Percentiles rank a stretch among this genome's conserved stretches.
These are phyloP conservation scores for Neltuma alba DNA, from an alignment of 306 rosid genomes.

Conservation along the genomic window DNA sequence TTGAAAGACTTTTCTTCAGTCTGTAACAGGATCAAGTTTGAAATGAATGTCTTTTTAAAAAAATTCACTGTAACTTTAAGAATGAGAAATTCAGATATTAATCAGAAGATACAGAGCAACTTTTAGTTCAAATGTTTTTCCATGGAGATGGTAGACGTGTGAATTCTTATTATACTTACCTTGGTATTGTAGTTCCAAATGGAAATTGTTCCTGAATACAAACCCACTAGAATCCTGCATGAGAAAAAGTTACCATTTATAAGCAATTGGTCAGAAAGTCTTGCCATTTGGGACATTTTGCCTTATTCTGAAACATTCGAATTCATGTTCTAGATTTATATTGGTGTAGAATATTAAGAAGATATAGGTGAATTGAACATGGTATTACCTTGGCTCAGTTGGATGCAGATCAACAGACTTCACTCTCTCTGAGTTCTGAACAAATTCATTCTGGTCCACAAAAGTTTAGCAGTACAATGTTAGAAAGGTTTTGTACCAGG, in stretches of 20 bases:
- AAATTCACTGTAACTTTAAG: background rate
- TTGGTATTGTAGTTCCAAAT: constrained; percentile 69
- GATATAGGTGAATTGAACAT: background rate
- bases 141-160: too few species aligned
- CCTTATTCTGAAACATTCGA: background rate
- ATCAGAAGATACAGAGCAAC: background rate
- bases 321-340: background rate
- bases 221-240: constrained; percentile 69
- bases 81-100: background rate
- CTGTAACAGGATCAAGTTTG: constrained; percentile 42
- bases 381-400: constrained; percentile 71
- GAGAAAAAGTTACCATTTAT: constrained; percentile 16
- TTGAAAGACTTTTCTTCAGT: constrained; percentile 57
- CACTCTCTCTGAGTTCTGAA: constrained; percentile 64
- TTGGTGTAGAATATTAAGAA: background rate
- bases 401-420: constrained; percentile 73
- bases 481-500: background rate
- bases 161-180: constrained; percentile 38
- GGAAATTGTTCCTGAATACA: constrained; percentile 63
- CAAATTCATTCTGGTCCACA: constrained; percentile 53
- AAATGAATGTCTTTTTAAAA: background rate
- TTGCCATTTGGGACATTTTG: background rate
- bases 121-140: background rate
- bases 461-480: constrained; percentile 15
- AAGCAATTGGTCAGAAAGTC: background rate